A percentile compares a stretch with the other conserved stretches of the same genome.
phyloP scores from a whole-genome alignment of 2,329 filamentous ascomycete genomes.

The Phialocephala sp. region DNA sequence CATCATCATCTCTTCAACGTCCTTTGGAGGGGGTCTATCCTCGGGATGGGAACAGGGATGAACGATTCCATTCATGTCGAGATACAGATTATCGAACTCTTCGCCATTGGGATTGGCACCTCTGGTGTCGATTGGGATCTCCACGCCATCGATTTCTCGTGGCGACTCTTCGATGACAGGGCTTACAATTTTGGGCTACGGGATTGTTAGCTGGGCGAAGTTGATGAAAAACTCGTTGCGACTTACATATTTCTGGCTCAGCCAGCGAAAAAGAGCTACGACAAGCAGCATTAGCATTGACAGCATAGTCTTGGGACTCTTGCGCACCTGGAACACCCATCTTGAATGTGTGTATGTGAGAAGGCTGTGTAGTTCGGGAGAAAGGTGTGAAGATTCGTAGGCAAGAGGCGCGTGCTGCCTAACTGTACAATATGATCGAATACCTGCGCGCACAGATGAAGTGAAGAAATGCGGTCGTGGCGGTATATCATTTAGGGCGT shows the following conservation, averaged over 20 bases:
- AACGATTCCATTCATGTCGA: constrained; percentile 99
- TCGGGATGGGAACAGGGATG: constrained; percentile 98
- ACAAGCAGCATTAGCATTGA: constrained; percentile 18
- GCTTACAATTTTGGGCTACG: constrained; percentile 88
- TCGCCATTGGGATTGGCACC: constrained; percentile 94
- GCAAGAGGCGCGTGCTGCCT: constrained; percentile 6
- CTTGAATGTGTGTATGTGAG: constrained; percentile 13
- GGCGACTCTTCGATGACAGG: constrained; percentile 83
- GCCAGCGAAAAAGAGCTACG: constrained; percentile 74
- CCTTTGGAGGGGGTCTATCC: constrained; percentile 85
- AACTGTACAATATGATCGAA: not conserved
- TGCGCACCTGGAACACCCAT: constrained; percentile 43
- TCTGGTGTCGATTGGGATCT: constrained; percentile 84
- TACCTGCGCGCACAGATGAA: not conserved
- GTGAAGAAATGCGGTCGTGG: not conserved
- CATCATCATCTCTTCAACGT: constrained; percentile 99
- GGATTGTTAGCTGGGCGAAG: constrained; percentile 75
- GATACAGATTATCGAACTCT: constrained; percentile 96
- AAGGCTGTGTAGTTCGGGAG: not conserved
- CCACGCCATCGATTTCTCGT: constrained; percentile 79
- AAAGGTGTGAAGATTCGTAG: not conserved
- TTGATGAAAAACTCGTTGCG: not conserved
- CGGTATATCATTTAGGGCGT: not conserved
- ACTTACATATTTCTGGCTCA: constrained; percentile 93
- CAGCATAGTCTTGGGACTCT: not conserved